Percentiles rank a stretch among this genome's conserved stretches.
Conservation (phyloP, 305 asterid genomes). For the Solanum hybrid region DNA sequence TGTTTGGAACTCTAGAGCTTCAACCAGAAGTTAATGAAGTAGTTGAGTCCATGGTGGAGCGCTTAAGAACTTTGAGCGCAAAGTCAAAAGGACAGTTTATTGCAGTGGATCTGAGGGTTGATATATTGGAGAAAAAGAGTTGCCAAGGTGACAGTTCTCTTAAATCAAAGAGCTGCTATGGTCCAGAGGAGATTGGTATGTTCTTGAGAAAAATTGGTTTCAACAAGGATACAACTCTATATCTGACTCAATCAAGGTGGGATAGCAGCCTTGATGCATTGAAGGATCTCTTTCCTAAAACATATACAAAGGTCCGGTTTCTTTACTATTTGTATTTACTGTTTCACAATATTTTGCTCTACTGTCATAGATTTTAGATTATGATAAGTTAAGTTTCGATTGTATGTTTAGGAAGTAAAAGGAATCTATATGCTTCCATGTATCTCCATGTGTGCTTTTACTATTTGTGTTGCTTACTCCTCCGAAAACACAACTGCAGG, state of each 20-base stretch:
- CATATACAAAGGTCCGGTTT: constrained; percentile 68
- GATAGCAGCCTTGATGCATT: constrained; percentile 74
- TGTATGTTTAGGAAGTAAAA: background rate
- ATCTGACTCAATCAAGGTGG: constrained; percentile 88
- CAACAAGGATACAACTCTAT: constrained; percentile 64
- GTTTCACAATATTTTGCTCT: background rate
- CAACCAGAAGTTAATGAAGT: constrained; percentile 71
- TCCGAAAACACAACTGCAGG: constrained; percentile 17
- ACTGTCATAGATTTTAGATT: background rate
- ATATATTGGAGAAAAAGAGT: constrained; percentile 81
- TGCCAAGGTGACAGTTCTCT: constrained; percentile 45
- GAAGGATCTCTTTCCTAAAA: constrained; percentile 78
- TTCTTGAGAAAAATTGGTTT: constrained; percentile 79
- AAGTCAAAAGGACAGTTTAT: constrained; percentile 48
- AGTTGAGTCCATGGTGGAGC: constrained; percentile 73
- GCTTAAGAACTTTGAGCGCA: constrained; percentile 60
- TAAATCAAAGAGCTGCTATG: constrained; percentile 71
- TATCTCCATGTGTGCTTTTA: background rate
- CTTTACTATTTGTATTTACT: background rate
- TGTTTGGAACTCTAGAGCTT: constrained; percentile 82
- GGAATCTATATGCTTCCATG: background rate
- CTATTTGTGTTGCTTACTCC: background rate
- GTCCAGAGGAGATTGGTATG: constrained; percentile 69
- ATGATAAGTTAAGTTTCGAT: background rate
- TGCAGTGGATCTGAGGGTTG: constrained; percentile 36